Base-by-base conservation (phyloP, 345 rosid genomes). In the Euclidium syriacum region DNA sequence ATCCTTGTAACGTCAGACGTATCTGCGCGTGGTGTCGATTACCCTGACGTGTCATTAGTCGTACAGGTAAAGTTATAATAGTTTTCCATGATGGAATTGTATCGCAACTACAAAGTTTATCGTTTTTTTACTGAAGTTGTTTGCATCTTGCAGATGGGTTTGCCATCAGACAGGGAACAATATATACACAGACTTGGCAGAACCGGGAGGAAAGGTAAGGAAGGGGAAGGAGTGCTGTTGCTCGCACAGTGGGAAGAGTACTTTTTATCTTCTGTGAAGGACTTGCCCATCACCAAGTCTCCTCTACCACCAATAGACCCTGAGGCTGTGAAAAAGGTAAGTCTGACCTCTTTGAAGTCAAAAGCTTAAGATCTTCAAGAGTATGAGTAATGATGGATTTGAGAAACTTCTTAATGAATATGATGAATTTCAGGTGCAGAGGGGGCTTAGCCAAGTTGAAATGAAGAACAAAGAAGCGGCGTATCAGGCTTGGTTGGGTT, bases 21-120 rank as follows among this genome's bases (percentile, higher is more conserved):
- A 41, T 90, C 99, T 72, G 99, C 99, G 7, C 92, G 99, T 26
- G 96, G 99, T 62, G 99, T 95, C 40, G 99, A 95, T 74, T 95
- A 95, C 74, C 99, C 99, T 23, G 98, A 95, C 67, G 97, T 95
- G 17, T 86, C 98, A 63, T 91, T 95, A 30, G 98, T 95, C 68
- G 61, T 95, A 38, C 98, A 95, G 96, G 99, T 90, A 80, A 41
- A 61, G 22, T 25, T 18, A 35, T n/a, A 8, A 10, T 55, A 47
- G 14, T 36, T 23, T 30, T 32, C 32, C 19, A 46, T 6, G 38
- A 63, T 47, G 36, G 43, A 63, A 14, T 8, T 50, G 32, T 12
- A 35, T 25, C 6, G 48, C 26, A 40, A 40, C 47, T 18, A 26
- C 40, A 18, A 6, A 17, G 11, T 52, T 7, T 8, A 2, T 52